Evolutionary conservation across 345 rosid genomes (phyloP), one percentile per base, ranked within the genome.

Genomic region (Corchorus capsularis): DNA sequence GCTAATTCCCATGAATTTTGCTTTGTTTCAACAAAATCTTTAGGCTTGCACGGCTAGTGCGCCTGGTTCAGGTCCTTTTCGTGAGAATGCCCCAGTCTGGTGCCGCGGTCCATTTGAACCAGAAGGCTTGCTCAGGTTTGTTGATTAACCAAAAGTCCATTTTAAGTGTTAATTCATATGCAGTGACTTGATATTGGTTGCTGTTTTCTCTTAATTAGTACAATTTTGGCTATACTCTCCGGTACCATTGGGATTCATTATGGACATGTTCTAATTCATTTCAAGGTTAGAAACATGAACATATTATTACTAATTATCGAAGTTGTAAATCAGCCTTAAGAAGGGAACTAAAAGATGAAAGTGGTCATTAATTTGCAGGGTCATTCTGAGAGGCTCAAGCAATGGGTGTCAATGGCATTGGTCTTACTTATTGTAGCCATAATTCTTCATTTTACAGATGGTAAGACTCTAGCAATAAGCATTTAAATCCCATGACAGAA

Each of bases 51-150:
- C 92, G 35, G 73, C 79, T 79, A 86, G 89, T 73, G 80, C 84
- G 62, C 90, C 90, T 9, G 77, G 19, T 68, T 69, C 87, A 3
- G 88, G 91, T 43, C 84, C 83, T 50, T 45, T 81, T 19, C 90
- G 88, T 0, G 63, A 73, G 8, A 79, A 83, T 77, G 94, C 92
- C 35, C 91, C 91, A 8, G 50, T 0, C 52, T 90, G 91, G 94
- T 90, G 94, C 70, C 85, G 0, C 0, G 92, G 73, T 55, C 94
- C 94, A 52, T 90, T 85, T 20, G 92, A 90, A 71, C 94, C 94
- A 0, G 94, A 90, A 88, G 94, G 94, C 78, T 74, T 87, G 64
- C 72, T 90, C 78, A 90, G 92, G 89, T 88, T 59, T 43, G 57
- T 37, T 65, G 22, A 60, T 69, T 68, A 11, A 50, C 37, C 17